A percentile compares a stretch with the other conserved stretches of the same genome.
Conservation (phyloP, 768 basidiomycete species). For the Candolleomyces efflorescens region DNA sequence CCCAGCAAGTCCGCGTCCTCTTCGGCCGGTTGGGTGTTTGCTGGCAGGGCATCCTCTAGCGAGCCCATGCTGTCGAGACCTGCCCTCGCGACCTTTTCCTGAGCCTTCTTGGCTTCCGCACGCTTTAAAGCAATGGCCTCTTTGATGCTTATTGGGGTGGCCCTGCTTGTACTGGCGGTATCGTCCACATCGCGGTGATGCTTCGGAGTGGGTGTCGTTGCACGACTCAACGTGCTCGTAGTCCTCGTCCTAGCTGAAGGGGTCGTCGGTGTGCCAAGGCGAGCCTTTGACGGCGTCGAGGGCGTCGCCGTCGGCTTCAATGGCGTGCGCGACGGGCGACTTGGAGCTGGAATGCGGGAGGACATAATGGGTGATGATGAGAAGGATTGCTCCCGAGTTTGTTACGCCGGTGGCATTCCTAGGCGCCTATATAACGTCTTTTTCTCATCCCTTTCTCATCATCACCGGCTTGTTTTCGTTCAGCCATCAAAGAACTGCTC, state of each 20-base stretch:
- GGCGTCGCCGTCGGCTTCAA: constrained; percentile 4
- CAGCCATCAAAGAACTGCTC: too few species aligned
- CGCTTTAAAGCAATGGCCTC: constrained; percentile 78
- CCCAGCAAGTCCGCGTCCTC: constrained; percentile 56
- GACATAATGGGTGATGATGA: constrained; percentile 11
- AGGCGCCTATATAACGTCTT: not conserved
- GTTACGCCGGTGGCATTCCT: not conserved
- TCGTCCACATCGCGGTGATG: not conserved
- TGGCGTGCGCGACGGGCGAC: constrained; percentile 11
- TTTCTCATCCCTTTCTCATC: too few species aligned
- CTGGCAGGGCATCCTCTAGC: constrained; percentile 48
- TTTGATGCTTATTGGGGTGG: constrained; percentile 49
- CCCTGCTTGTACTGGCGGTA: constrained; percentile 7
- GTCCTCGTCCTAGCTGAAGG: constrained; percentile 16
- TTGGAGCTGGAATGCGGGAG: constrained; percentile 12
- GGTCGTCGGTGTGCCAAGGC: constrained; percentile 7
- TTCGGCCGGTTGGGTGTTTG: constrained; percentile 21
- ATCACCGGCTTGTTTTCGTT: too few species aligned
- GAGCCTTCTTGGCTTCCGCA: constrained; percentile 71
- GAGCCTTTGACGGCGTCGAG: constrained; percentile 12
- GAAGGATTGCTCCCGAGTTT: not conserved
- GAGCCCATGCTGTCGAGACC: constrained; percentile 26
- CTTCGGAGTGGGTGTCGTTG: constrained; percentile 15
- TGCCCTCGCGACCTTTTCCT: constrained; percentile 18
- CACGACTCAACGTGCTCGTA: constrained; percentile 12